Conservation (phyloP, 164 flowering plant species). For the Piper longum region DNA sequence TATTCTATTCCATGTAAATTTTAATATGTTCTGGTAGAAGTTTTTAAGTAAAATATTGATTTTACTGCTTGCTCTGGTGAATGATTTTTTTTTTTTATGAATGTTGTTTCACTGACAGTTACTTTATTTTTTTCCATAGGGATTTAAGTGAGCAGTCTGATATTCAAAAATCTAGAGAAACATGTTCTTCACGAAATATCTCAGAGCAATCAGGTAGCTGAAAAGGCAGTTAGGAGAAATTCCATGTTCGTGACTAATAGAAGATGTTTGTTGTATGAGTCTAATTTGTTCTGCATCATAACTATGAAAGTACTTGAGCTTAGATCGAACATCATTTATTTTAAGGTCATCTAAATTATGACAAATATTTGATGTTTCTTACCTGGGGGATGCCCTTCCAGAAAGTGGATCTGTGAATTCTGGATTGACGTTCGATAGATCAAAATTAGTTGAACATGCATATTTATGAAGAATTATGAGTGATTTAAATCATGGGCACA, state of each 20-base stretch:
- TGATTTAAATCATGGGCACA: background rate
- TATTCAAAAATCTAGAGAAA: constrained; percentile 22
- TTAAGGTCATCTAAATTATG: no score
- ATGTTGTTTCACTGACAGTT: background rate
- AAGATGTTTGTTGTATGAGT: background rate
- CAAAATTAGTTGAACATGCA: background rate
- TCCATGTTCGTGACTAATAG: background rate
- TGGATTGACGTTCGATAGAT: background rate
- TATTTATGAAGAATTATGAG: no score
- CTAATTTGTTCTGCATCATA: no score
- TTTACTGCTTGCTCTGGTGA: background rate
- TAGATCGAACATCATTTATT: no score
- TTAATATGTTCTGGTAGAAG: no score
- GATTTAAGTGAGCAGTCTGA: constrained; percentile 21
- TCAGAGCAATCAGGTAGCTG: constrained; percentile 6
- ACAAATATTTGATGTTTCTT: no score
- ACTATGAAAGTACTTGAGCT: no score
- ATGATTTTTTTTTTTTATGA: background rate
- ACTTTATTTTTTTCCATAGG: constrained; percentile 17
- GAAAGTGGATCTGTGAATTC: background rate
- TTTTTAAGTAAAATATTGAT: background rate
- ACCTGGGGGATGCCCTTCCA: background rate
- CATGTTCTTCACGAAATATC: constrained; percentile 15
- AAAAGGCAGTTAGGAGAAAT: background rate
- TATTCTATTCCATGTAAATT: no score